Percentiles rank a stretch among this genome's conserved stretches.
phyloP scores from a whole-genome alignment of 306 rosid species.

The Vachellia pachyceras region DNA sequence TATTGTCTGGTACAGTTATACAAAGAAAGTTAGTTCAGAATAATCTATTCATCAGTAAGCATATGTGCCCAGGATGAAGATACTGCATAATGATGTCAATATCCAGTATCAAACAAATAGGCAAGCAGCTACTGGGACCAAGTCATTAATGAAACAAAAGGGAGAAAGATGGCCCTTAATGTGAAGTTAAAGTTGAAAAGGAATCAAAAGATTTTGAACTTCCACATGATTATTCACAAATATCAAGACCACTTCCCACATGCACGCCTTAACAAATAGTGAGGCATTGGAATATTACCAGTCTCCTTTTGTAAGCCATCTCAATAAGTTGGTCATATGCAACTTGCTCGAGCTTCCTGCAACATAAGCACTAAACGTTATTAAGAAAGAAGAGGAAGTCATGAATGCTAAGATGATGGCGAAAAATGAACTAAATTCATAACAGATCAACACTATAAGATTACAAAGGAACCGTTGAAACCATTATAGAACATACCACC shows the following conservation, averaged over 20 bases:
- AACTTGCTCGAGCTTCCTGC: constrained; percentile 79
- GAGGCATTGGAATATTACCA: constrained; percentile 60
- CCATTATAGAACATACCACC: constrained; percentile 52
- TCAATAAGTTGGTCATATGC: constrained; percentile 87
- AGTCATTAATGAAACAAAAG: constrained; percentile 11
- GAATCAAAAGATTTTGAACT: neutral
- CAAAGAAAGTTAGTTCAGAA: constrained; percentile 22
- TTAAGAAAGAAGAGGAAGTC: constrained; percentile 14
- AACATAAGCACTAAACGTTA: constrained; percentile 38
- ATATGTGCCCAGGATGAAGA: neutral
- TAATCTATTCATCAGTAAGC: constrained; percentile 18
- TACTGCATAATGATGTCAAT: constrained; percentile 14
- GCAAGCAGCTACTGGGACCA: constrained; percentile 21
- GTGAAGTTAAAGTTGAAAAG: neutral
- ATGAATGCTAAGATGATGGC: constrained; percentile 5
- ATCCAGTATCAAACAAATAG: constrained; percentile 13
- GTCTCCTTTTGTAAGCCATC: constrained; percentile 75
- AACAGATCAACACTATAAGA: constrained; percentile 12
- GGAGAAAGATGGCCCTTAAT: neutral
- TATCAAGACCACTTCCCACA: neutral
- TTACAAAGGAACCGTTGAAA: constrained; percentile 34
- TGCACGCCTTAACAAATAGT: constrained; percentile 3
- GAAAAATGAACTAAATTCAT: constrained; percentile 14
- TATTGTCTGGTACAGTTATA: constrained; percentile 14
- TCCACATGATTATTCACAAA: constrained; percentile 8